phyloP scores from a whole-genome alignment of 306 rosid genomes.

The Gillenia trifoliata region DNA sequence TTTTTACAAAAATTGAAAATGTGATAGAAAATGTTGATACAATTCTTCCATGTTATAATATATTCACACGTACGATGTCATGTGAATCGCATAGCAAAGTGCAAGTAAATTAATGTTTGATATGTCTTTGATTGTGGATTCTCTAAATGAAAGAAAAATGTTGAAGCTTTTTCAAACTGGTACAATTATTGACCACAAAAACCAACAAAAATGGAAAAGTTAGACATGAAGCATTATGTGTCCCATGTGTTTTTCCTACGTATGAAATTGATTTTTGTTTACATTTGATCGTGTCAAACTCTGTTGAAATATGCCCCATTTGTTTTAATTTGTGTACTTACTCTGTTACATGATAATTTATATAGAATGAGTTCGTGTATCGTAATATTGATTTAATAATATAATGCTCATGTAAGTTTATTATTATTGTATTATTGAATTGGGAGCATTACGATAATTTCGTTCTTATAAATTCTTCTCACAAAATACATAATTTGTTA shows the following conservation, averaged over 20 bases:
- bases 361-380: too few species aligned
- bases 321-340: not conserved
- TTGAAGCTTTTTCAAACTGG: not conserved
- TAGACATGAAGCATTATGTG: not conserved
- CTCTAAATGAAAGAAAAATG: not conserved
- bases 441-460: too few species aligned
- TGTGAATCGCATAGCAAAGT: not conserved
- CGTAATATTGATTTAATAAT: too few species aligned
- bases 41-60: too few species aligned
- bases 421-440: too few species aligned
- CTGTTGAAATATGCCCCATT: not conserved
- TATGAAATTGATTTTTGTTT: not conserved
- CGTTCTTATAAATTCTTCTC: too few species aligned
- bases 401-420: too few species aligned
- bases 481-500: too few species aligned
- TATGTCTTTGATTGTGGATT: not conserved
- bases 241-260: not conserved
- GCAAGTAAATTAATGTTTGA: not conserved
- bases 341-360: not conserved
- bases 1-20: too few species aligned
- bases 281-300: not conserved
- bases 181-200: not conserved
- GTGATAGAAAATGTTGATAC: too few species aligned
- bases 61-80: too few species aligned
- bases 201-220: slow-evolving; percentile 3